A percentile compares a stretch with the other conserved stretches of the same genome.
Conservation (phyloP, 148 eudicot genomes). For the Heliosperma pusillum region DNA sequence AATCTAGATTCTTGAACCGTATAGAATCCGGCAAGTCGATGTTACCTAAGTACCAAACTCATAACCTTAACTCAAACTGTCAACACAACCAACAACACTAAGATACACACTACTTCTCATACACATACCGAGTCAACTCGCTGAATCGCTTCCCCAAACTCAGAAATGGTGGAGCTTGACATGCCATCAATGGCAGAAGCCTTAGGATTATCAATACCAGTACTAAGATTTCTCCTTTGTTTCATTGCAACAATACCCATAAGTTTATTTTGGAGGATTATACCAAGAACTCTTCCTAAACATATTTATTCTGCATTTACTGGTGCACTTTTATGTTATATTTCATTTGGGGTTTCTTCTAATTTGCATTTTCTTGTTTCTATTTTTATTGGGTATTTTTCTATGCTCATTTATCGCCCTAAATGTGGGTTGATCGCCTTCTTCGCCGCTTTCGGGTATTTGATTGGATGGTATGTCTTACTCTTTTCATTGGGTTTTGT, state of each 20-base stretch:
- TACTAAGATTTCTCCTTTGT: constrained; percentile 75
- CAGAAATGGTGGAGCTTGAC: constrained; percentile 46
- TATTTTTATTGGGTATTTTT: constrained; percentile 60
- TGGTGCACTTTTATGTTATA: constrained; percentile 62
- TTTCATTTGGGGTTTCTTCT: constrained; percentile 81
- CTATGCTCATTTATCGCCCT: constrained; percentile 60
- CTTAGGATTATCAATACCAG: constrained; percentile 73
- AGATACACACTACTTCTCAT: not conserved
- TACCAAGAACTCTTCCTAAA: constrained; percentile 60
- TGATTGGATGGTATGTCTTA: constrained; percentile 41
- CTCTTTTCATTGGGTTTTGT: not conserved
- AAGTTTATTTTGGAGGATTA: constrained; percentile 59
- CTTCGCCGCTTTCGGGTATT: constrained; percentile 66
- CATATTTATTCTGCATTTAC: constrained; percentile 67
- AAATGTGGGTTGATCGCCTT: constrained; percentile 75
- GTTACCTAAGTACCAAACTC: too few relatives aligned
- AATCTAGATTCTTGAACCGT: too few relatives aligned
- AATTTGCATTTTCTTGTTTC: constrained; percentile 83
- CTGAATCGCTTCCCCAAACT: not conserved
- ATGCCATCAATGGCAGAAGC: constrained; percentile 68
- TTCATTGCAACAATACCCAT: constrained; percentile 78
- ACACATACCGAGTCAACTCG: not conserved
- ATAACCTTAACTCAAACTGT: too few relatives aligned
- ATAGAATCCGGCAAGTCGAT: too few relatives aligned
- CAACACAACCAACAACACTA: not conserved